Evolutionary conservation across 805 yeast species (phyloP), one percentile per base, ranked within the genome.

Genomic region (Starmerella vaccinii): DNA sequence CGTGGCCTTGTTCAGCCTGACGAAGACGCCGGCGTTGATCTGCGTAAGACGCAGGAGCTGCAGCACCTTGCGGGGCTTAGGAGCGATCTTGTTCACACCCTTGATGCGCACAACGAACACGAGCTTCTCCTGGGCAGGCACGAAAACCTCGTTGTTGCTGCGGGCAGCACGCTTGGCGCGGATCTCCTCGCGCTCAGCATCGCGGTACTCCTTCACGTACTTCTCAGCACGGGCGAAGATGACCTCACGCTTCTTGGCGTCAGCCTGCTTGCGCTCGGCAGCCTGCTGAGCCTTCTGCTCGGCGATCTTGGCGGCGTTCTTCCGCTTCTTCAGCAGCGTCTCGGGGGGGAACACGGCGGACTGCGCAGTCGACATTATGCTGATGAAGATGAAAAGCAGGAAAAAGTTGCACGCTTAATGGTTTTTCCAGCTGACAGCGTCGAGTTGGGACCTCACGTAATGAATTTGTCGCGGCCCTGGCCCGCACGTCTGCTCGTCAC

Each of bases 41-140:
- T 85, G 95, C 71, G 81, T 78, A 74, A 87, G 81, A 80, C 95
- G 83, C 74, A 86, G 78, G 71, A 88, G 81, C 57, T 62, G 95
- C 73, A 87, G 74, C 68, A 89, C 95, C 85, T 89, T 89, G 85
- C 96, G 88, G 81, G 96, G 95, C 84, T 89, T 89, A 70, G 97
- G 96, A 70, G 96, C 85, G 67, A 89, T 87, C 84, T 88, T 89
- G 89, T 78, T 84, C 74, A 89, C 86, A 89, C 97, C 97, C 90
- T 89, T 89, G 82, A 89, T 89, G 84, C 97, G 87, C 74, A 89
- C 81, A 69, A 89, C 95, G 73, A 89, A 87, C 63, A 86, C 95
- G 69, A 89, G 83, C 76, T 86, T 88, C 69, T 82, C 80, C 81
- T 89, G 90, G 73, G 95, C 96, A 69, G 81, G 87, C 67, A 87